These are phyloP conservation scores for Pisolithus orientalis DNA, from an alignment of 768 basidiomycete genomes.

Conservation along the genomic window DNA sequence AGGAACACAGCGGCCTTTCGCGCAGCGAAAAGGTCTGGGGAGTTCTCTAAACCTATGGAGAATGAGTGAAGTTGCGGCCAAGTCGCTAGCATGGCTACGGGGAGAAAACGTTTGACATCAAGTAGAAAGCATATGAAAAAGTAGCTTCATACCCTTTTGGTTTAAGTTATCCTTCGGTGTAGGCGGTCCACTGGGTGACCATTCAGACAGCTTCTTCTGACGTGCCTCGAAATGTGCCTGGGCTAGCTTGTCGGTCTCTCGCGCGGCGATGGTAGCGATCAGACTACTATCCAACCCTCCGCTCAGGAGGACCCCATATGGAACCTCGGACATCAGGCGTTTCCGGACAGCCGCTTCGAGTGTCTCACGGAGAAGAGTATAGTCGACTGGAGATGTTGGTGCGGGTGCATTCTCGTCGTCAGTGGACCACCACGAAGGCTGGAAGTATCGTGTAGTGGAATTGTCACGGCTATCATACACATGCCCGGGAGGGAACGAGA, in stretches of 20 bases:
- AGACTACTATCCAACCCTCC: conserved; percentile 95
- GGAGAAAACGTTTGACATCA: conserved; percentile 3
- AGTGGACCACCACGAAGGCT: conserved; percentile 86
- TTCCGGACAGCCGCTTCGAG: conserved; percentile 92
- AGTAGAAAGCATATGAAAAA: background rate
- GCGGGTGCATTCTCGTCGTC: conserved; percentile 58
- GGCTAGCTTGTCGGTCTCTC: conserved; percentile 91
- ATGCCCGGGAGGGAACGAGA: conserved; percentile 96
- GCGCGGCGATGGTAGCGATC: conserved; percentile 90
- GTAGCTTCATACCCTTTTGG: conserved; percentile 45
- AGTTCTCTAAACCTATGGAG: conserved; percentile 90
- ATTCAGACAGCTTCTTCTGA: conserved; percentile 50
- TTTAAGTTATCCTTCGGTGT: conserved; percentile 43
- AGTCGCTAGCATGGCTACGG: conserved; percentile 61
- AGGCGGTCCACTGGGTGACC: conserved; percentile 44
- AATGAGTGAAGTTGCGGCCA: conserved; percentile 99
- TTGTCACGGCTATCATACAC: conserved; percentile 83
- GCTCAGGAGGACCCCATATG: conserved; percentile 92
- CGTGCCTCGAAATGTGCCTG: conserved; percentile 71
- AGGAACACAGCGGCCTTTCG: conserved; percentile 89
- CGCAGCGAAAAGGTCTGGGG: conserved; percentile 92
- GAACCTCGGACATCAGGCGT: conserved; percentile 96
- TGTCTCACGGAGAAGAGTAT: conserved; percentile 66
- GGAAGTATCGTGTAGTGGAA: conserved; percentile 78
- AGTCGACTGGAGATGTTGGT: conserved; percentile 57